Conservation (phyloP, 139 green algal genomes). For the Ostreobium quekettii region DNA sequence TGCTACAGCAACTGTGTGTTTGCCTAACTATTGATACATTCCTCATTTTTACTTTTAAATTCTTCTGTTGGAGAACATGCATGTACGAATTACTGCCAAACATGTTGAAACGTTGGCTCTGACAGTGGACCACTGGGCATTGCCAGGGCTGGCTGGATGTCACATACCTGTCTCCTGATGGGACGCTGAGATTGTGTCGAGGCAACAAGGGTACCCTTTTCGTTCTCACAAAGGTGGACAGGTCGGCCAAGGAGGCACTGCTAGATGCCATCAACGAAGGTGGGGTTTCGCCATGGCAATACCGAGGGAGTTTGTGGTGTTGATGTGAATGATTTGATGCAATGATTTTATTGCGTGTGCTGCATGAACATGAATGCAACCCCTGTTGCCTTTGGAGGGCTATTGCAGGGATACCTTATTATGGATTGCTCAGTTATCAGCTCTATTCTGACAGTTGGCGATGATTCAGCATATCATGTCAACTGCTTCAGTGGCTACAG, state of each 20-base stretch:
- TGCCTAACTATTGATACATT: neutral
- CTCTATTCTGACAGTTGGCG: too few species aligned
- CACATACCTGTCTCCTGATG: slow-evolving; percentile 63
- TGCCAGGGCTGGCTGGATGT: slow-evolving; percentile 82
- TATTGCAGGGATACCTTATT: too few species aligned
- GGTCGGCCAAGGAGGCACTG: neutral
- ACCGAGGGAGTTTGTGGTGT: too few species aligned
- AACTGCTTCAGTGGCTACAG: too few species aligned
- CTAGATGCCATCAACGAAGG: neutral
- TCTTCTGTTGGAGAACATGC: neutral
- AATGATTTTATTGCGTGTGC: too few species aligned
- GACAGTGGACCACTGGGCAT: too few species aligned
- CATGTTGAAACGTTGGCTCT: neutral
- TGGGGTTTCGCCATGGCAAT: too few species aligned
- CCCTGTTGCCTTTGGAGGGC: too few species aligned
- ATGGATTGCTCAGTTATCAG: too few species aligned
- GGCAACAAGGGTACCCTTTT: slow-evolving; percentile 72
- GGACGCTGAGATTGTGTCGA: slow-evolving; percentile 56
- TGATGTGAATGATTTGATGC: too few species aligned
- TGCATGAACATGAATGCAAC: too few species aligned
- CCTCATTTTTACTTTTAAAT: neutral
- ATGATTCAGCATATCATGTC: too few species aligned
- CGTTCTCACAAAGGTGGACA: slow-evolving; percentile 21
- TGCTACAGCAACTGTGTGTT: neutral
- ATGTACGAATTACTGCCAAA: neutral